These are phyloP conservation scores for Alternaria longipes DNA, from an alignment of 2,329 filamentous ascomycete genomes.

Conservation along the genomic window DNA sequence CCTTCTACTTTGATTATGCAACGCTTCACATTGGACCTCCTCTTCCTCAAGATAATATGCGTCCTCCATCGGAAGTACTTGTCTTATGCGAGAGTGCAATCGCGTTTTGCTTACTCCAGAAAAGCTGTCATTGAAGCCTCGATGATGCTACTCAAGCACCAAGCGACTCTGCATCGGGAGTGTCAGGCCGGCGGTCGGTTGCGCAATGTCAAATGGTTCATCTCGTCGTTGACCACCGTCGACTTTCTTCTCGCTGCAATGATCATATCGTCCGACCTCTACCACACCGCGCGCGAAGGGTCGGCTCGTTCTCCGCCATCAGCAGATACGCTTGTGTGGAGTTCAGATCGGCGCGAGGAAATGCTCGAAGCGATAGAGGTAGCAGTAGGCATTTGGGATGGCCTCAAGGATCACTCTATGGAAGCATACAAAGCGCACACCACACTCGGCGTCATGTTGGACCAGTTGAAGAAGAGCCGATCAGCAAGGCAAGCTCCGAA, in stretches of 20 bases:
- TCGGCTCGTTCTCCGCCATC: slow-evolving; percentile 47
- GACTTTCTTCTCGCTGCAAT: slow-evolving; percentile 89
- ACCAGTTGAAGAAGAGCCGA: slow-evolving; percentile 71
- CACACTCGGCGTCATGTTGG: slow-evolving; percentile 83
- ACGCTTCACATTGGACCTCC: slow-evolving; percentile 81
- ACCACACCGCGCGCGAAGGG: slow-evolving; percentile 66
- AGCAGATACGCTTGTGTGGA: slow-evolving; percentile 56
- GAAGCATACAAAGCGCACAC: slow-evolving; percentile 89
- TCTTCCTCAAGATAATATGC: slow-evolving; percentile 89
- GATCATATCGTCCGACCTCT: slow-evolving; percentile 82
- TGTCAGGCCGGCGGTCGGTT: slow-evolving; percentile 76
- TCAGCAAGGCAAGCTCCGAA: slow-evolving; percentile 38
- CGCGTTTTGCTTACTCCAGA: slow-evolving; percentile 84
- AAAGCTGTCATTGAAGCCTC: slow-evolving; percentile 86
- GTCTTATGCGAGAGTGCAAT: slow-evolving; percentile 74
- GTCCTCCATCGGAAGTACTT: slow-evolving; percentile 90
- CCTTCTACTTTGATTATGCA: slow-evolving; percentile 76
- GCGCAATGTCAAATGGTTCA: slow-evolving; percentile 77
- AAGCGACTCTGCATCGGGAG: slow-evolving; percentile 78
- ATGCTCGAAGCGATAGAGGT: slow-evolving; percentile 80
- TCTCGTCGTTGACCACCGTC: slow-evolving; percentile 79
- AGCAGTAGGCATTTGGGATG: slow-evolving; percentile 81
- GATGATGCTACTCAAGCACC: slow-evolving; percentile 79
- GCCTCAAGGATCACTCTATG: slow-evolving; percentile 78
- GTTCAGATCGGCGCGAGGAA: slow-evolving; percentile 65